phyloP scores from a whole-genome alignment of 495 filamentous ascomycete species.

The Aspergillus mulundensis region DNA sequence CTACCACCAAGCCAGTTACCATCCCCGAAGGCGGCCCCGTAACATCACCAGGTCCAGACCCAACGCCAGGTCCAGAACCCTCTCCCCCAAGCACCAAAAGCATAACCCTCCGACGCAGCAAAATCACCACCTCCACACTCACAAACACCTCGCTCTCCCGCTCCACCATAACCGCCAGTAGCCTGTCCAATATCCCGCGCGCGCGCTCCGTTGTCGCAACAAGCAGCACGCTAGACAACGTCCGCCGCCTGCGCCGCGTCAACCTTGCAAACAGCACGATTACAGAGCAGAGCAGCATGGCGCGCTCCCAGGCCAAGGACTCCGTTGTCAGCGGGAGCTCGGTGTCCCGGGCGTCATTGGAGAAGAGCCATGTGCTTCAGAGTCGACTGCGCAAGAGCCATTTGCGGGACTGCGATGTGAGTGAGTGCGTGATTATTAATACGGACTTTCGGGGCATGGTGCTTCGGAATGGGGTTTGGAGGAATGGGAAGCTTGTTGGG shows the following conservation, averaged over 20 bases:
- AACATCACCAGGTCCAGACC: background rate
- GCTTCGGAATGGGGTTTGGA: slow-evolving; percentile 35
- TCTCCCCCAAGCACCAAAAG: background rate
- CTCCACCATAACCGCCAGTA: slow-evolving; percentile 18
- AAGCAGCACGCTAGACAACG: slow-evolving; percentile 15
- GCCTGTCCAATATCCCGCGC: slow-evolving; percentile 13
- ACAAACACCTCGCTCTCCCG: slow-evolving; percentile 14
- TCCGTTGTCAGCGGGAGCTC: slow-evolving; percentile 23
- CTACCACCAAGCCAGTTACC: background rate
- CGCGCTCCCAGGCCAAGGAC: slow-evolving; percentile 12
- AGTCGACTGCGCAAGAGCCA: slow-evolving; percentile 18
- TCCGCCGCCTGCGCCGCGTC: slow-evolving; percentile 18
- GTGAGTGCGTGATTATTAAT: slow-evolving; percentile 25
- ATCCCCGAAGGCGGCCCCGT: background rate
- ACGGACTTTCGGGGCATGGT: slow-evolving; percentile 30
- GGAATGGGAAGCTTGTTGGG: slow-evolving; percentile 29
- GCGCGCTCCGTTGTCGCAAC: slow-evolving; percentile 11
- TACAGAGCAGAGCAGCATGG: slow-evolving; percentile 11
- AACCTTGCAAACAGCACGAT: slow-evolving; percentile 22
- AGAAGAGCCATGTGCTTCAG: slow-evolving; percentile 7
- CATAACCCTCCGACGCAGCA: slow-evolving; percentile 20
- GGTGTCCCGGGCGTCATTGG: slow-evolving; percentile 14
- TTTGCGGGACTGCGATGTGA: slow-evolving; percentile 29
- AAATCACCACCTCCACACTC: slow-evolving; percentile 19
- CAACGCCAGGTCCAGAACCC: background rate